Evolutionary conservation across 192 early-diverging fungal genomes (phyloP).

Genomic region (Pilaira anomala): DNA sequence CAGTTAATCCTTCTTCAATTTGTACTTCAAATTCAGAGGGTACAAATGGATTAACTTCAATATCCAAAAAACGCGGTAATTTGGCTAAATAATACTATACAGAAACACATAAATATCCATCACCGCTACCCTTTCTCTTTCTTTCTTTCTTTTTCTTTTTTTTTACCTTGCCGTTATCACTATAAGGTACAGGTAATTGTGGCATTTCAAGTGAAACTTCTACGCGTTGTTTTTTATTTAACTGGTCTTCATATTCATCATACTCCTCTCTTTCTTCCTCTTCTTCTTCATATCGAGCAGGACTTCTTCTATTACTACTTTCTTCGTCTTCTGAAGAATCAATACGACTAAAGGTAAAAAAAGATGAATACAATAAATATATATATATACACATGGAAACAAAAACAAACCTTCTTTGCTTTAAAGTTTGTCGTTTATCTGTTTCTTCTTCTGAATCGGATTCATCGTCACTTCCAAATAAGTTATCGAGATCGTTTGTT

Average conservation of each 20-base stretch:
- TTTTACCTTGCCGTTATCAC: conserved; percentile 28
- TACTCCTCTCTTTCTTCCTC: conserved; percentile 27
- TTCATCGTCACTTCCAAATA: conserved; percentile 41
- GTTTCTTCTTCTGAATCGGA: conserved; percentile 22
- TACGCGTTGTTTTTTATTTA: conserved; percentile 18
- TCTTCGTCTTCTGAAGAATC: conserved; percentile 10
- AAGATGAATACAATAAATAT: neutral
- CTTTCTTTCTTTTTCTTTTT: conserved; percentile 28
- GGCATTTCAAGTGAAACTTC: conserved; percentile 27
- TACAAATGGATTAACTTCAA: conserved; percentile 64
- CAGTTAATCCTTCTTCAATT: conserved; percentile 42
- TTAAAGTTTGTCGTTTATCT: neutral
- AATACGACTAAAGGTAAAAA: neutral
- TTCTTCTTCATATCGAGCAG: conserved; percentile 9
- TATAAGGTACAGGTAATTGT: conserved; percentile 24
- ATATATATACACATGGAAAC: neutral
- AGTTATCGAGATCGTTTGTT: conserved; percentile 22
- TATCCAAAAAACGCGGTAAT: conserved; percentile 65
- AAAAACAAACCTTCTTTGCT: conserved; percentile 9
- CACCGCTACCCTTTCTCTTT: neutral
- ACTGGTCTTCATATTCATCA: conserved; percentile 6
- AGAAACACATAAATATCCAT: neutral
- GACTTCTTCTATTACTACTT: neutral
- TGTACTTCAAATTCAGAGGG: conserved; percentile 44
- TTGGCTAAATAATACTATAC: conserved; percentile 46